phyloP scores from a whole-genome alignment of 2,329 filamentous ascomycete species.

The Endothia cerciana region DNA sequence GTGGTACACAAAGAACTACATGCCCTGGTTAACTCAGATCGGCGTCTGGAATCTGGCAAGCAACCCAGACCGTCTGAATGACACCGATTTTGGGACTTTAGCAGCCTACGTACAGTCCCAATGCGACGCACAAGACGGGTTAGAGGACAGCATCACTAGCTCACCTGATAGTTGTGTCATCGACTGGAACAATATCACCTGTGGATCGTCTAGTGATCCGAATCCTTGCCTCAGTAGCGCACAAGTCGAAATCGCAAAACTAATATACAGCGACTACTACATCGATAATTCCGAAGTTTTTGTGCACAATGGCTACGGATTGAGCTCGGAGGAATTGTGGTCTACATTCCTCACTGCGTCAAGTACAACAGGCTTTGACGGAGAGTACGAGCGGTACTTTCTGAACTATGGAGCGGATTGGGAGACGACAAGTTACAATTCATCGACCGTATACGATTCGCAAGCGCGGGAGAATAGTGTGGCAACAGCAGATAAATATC shows the following conservation, averaged over 20 bases:
- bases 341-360: slow-evolving; percentile 28
- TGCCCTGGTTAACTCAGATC: slow-evolving; percentile 46
- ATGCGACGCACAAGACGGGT: slow-evolving; percentile 54
- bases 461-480: slow-evolving; percentile 35
- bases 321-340: slow-evolving; percentile 50
- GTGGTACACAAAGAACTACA: slow-evolving; percentile 56
- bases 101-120: slow-evolving; percentile 49
- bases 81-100: slow-evolving; percentile 45
- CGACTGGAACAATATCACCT: slow-evolving; percentile 35
- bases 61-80: slow-evolving; percentile 46
- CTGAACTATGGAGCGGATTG: slow-evolving; percentile 45
- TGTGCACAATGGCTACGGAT: slow-evolving; percentile 48
- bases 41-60: slow-evolving; percentile 52
- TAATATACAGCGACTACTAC: slow-evolving; percentile 33
- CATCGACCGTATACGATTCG: slow-evolving; percentile 17
- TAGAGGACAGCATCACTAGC: slow-evolving; percentile 53
- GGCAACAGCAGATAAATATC: slow-evolving; percentile 36
- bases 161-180: slow-evolving; percentile 49
- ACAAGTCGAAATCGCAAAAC: slow-evolving; percentile 36
- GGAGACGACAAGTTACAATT: slow-evolving; percentile 39
- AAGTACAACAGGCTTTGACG: slow-evolving; percentile 40
- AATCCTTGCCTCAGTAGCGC: slow-evolving; percentile 40
- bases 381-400: slow-evolving; percentile 44
- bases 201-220: slow-evolving; percentile 14
- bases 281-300: slow-evolving; percentile 37